Evolutionary conservation across 352 stramenopile genomes (phyloP).

Genomic region (Pythium pyrilobum): DNA sequence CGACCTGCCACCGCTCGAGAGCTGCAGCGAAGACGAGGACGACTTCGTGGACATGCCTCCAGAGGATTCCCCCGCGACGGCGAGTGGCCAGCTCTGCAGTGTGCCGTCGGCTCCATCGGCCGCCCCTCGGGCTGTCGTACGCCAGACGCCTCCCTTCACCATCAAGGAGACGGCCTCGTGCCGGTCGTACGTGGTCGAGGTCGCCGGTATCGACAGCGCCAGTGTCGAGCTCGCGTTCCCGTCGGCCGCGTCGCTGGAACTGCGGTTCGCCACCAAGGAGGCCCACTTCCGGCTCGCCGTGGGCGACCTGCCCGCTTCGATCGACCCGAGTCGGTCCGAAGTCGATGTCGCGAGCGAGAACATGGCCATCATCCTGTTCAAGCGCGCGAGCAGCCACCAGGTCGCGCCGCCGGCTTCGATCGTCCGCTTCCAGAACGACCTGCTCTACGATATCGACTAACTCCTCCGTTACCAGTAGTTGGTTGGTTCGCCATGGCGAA

Average conservation of each 20-base stretch:
- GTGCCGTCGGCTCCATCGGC: no score
- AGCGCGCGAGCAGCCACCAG: conserved; percentile 9
- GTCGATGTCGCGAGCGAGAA: conserved; percentile 66
- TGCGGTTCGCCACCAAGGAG: conserved; percentile 23
- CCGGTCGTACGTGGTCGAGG: conserved; percentile 43
- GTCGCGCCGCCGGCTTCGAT: conserved; percentile 6
- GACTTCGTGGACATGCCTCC: conserved; percentile 8
- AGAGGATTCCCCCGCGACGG: background rate
- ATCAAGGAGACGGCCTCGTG: conserved; percentile 40
- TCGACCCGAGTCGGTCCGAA: conserved; percentile 29
- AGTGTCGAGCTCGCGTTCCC: conserved; percentile 41
- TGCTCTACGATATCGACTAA: conserved; percentile 70
- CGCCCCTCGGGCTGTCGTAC: background rate
- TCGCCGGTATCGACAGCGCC: conserved; percentile 26
- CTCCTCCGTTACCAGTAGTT: no score
- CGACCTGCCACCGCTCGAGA: conserved; percentile 55
- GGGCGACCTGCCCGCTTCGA: conserved; percentile 20
- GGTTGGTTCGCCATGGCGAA: no score
- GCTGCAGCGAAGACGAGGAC: conserved; percentile 44
- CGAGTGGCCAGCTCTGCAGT: no score
- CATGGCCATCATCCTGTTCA: conserved; percentile 61
- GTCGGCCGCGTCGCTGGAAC: conserved; percentile 24
- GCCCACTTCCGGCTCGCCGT: conserved; percentile 31
- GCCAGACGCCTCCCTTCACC: conserved; percentile 25
- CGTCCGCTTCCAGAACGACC: conserved; percentile 62